These are phyloP conservation scores for Penicillium simplicissimum DNA, from an alignment of 495 filamentous ascomycete species.

Conservation along the genomic window DNA sequence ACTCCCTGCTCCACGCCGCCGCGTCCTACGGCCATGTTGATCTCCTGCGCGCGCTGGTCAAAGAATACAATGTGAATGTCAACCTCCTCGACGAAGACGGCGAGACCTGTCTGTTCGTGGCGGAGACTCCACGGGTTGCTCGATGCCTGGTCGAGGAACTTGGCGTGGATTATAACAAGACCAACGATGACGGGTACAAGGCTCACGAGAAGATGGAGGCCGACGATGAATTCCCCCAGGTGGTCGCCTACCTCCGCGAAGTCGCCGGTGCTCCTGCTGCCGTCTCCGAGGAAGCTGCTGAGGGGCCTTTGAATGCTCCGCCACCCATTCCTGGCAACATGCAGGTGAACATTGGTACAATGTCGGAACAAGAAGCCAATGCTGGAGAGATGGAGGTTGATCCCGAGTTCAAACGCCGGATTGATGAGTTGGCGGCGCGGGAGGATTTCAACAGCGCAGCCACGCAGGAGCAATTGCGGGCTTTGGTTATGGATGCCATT, in stretches of 20 bases:
- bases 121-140: constrained; percentile 75
- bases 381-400: constrained; percentile 54
- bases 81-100: constrained; percentile 84
- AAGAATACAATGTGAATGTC: constrained; percentile 72
- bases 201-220: constrained; percentile 69
- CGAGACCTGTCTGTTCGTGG: constrained; percentile 87
- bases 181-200: constrained; percentile 65
- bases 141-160: constrained; percentile 79
- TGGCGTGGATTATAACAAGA: constrained; percentile 61
- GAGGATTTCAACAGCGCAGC: constrained; percentile 71
- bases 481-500: constrained; percentile 70
- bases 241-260: constrained; percentile 65
- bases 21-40: constrained; percentile 84
- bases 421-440: constrained; percentile 73
- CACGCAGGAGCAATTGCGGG: constrained; percentile 67
- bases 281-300: constrained; percentile 21
- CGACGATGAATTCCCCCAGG: constrained; percentile 67
- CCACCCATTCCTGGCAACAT: constrained; percentile 67
- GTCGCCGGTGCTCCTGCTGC: constrained; percentile 40
- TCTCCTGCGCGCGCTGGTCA: constrained; percentile 75
- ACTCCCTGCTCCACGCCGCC: constrained; percentile 90
- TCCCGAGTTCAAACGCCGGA: constrained; percentile 69
- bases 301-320: constrained; percentile 38
- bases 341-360: constrained; percentile 64
- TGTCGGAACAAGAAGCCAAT: constrained; percentile 59